Conservation (phyloP, 768 basidiomycete species). For the Leccinum longicurvipes region DNA sequence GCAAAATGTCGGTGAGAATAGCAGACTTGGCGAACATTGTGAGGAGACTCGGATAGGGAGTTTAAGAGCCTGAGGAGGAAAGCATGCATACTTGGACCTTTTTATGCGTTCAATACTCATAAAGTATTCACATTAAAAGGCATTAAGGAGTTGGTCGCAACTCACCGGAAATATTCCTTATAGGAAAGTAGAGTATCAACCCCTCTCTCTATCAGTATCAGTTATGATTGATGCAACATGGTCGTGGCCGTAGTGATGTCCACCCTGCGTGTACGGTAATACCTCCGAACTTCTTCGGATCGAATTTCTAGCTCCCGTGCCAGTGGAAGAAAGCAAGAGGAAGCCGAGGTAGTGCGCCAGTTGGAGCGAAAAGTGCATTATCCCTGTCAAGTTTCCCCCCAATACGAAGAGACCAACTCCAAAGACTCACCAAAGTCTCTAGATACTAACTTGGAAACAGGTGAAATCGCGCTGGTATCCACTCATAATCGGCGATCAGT, state of each 20-base stretch:
- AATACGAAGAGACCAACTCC: background rate
- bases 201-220: no score
- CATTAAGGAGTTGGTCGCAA: no score
- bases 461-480: no score
- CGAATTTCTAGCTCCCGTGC: background rate
- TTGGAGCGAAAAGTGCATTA: background rate
- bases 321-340: background rate
- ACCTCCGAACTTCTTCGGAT: background rate
- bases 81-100: background rate
- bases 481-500: no score
- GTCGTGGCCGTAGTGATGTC: no score
- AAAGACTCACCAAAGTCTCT: background rate
- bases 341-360: background rate
- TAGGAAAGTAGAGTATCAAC: no score
- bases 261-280: no score
- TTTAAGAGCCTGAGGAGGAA: background rate
- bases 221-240: no score
- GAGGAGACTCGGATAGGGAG: background rate
- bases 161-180: no score
- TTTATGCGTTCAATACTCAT: background rate
- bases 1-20: background rate
- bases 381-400: background rate
- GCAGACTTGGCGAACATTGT: background rate
- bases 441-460: background rate
- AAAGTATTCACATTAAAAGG: no score